These are phyloP conservation scores for Pyrrhoderma noxium DNA, from an alignment of 1,284 basidiomycete species.

Conservation along the genomic window DNA sequence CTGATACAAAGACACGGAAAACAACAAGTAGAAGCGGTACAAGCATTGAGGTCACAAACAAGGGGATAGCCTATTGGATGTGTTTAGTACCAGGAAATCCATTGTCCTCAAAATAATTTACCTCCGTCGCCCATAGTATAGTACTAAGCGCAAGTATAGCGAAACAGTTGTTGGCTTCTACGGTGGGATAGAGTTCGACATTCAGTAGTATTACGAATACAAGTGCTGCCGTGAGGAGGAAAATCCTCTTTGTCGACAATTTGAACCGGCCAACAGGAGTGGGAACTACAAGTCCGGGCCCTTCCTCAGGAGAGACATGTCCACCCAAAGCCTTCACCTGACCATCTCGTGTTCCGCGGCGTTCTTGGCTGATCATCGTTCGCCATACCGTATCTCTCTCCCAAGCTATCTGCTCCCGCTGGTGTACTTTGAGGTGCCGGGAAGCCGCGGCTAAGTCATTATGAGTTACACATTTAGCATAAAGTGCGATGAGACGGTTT, in stretches of 20 bases:
- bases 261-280: conserved; percentile 60
- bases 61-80: conserved; percentile 74
- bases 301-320: conserved; percentile 46
- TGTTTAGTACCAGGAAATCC: neutral
- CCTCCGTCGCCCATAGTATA: conserved; percentile 95
- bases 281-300: conserved; percentile 43
- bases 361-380: conserved; percentile 91
- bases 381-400: conserved; percentile 95
- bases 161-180: conserved; percentile 86
- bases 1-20: conserved; percentile 71
- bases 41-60: conserved; percentile 91
- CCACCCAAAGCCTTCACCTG: conserved; percentile 38
- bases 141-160: conserved; percentile 90
- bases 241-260: conserved; percentile 58
- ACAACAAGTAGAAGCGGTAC: conserved; percentile 90
- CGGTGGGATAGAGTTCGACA: conserved; percentile 50
- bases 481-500: conserved; percentile 62
- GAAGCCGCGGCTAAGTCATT: conserved; percentile 69
- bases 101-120: conserved; percentile 27
- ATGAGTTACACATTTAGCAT: conserved; percentile 80
- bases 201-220: conserved; percentile 60
- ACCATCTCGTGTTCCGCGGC: conserved; percentile 51
- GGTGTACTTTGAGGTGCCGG: conserved; percentile 80
- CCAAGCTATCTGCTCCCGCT: conserved; percentile 92
- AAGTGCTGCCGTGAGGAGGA: conserved; percentile 47